Evolutionary conservation across 176 grass and related monocot genomes (phyloP), one percentile per base, ranked within the genome.

Genomic region (Oryza glumipatula): DNA sequence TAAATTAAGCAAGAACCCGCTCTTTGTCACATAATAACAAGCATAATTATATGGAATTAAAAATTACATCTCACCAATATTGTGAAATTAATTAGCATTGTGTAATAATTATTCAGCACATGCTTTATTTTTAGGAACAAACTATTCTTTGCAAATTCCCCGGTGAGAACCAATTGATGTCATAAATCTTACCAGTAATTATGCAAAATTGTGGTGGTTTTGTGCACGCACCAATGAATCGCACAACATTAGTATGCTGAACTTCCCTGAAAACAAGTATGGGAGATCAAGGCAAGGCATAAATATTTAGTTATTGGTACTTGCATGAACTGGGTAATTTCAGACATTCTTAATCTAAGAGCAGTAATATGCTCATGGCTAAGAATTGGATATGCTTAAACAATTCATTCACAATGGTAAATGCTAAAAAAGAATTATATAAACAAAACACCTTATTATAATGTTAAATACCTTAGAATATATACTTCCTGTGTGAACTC

Each of bases 401-500:
- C 54, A 9, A 21, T 58, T 58, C 8, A 58, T 58, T 58, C 54
- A 1, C 19, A 58, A 58, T 58, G 54, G 54, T n/a, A 58, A 58
- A 58, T 58, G 54, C 3, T 58, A 9, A 58, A 58, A 58, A 58
- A 58, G 19, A 58, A n/a, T 58, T 58, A 9, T 17, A 58, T 21
- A 58, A 58, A n/a, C 17, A 58, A 58, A 58, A 17, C 54, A 58
- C 48, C 69, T 70, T 30, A 63, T 70, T 30, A 63, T 64, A 76
- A 84, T 87, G 63, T 76, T n/a, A 80, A 70, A 82, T 94, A 99
- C 97, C 94, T 99, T 84, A 99, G 86, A 84, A 99, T 99, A 87
- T 86, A 88, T 46, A 99, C 97, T 95, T 99, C 97, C 89, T 99
- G 97, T 4, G 87, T 88, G 73, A 99, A 99, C 74, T 99, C 97